Evolutionary conservation across 192 early-diverging fungal species (phyloP), one percentile per base, ranked within the genome.

Genomic region (Coemansia sp.): DNA sequence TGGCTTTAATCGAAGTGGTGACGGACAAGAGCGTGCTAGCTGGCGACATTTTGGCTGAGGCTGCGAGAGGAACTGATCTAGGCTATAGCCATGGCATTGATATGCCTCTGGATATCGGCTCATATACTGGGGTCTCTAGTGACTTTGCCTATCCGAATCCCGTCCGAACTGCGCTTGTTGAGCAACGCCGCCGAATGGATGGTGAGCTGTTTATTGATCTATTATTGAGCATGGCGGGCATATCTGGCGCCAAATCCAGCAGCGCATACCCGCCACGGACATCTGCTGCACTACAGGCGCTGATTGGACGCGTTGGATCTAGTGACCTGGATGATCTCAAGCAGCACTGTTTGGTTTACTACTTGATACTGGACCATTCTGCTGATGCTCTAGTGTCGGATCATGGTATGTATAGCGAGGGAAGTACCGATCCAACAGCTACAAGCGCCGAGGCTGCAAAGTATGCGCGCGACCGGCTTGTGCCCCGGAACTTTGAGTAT

Each of bases 191-290:
- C 26, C 59, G 62, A 16, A 68, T 81, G 66, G 73, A 63, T 18
- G 73, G 69, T 20, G 73, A 81, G 56, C 66, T 81, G 59, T 81
- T 81, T 56, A 72, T 81, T 35, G 78, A 81, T 39, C 62, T 75
- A 31, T 23, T 81, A 28, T 48, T 81, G 13, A 62, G 43, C 3
- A 80, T 80, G 77, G 69, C 73, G 7, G 73, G 60, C 18, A 53
- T 70, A 6, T n/a, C 65, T n/a, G n/a, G 43, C 8, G 24, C 48
- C 23, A 51, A 51, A 23, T 26, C 48, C 48, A 10, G 45, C 3
- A 55, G 45, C 26, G 63, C 37, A 14, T 81, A 81, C 39, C 78
- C 78, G 18, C 78, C 78, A 64, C 62, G 62, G 26, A 57, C 69
- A 3, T 48, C 62, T 0, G 56, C 65, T 3, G 78, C 71, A 24